A percentile compares a stretch with the other conserved stretches of the same genome.
These are phyloP conservation scores for Aspergillus cristatus DNA, from an alignment of 495 filamentous ascomycete genomes.

Conservation along the genomic window DNA sequence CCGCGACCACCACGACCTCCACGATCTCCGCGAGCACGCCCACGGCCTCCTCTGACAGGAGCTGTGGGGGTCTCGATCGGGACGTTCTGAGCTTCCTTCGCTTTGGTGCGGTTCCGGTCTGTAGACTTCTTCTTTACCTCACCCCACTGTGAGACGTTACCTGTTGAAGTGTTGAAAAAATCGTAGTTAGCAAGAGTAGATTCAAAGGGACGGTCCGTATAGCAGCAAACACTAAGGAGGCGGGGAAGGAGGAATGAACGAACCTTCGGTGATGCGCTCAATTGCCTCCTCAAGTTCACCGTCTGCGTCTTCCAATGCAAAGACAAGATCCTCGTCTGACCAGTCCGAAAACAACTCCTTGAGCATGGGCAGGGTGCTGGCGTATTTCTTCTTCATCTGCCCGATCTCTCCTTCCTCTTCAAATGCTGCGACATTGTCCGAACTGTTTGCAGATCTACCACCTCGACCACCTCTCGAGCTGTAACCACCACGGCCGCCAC, in stretches of 20 bases:
- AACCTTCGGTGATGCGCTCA: slow-evolving; percentile 88
- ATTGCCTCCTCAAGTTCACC: slow-evolving; percentile 79
- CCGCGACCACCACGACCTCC: slow-evolving; percentile 69
- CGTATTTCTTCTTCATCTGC: slow-evolving; percentile 82
- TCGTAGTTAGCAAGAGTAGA: slow-evolving; percentile 3
- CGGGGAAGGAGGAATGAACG: slow-evolving; percentile 11
- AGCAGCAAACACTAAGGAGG: too few species aligned
- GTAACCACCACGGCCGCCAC: slow-evolving; percentile 77
- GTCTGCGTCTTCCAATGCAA: slow-evolving; percentile 82
- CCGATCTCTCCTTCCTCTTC: slow-evolving; percentile 89
- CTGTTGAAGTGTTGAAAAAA: slow-evolving; percentile 34
- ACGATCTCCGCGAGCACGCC: slow-evolving; percentile 64
- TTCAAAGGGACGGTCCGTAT: too few species aligned
- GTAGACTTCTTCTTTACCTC: slow-evolving; percentile 91
- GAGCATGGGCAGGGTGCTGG: slow-evolving; percentile 59
- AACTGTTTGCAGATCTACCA: slow-evolving; percentile 57
- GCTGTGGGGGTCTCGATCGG: slow-evolving; percentile 36
- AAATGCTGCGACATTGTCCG: slow-evolving; percentile 40
- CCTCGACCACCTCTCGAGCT: slow-evolving; percentile 62
- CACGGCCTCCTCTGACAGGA: slow-evolving; percentile 53
- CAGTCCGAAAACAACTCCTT: slow-evolving; percentile 88
- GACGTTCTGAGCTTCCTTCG: slow-evolving; percentile 58
- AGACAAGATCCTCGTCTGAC: slow-evolving; percentile 86
- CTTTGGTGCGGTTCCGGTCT: slow-evolving; percentile 73
- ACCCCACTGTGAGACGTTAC: slow-evolving; percentile 85